Percentiles rank a stretch among this genome's conserved stretches.
Evolutionary conservation across 768 basidiomycete species (phyloP).

Genomic region (Hirschioporus abietinus): DNA sequence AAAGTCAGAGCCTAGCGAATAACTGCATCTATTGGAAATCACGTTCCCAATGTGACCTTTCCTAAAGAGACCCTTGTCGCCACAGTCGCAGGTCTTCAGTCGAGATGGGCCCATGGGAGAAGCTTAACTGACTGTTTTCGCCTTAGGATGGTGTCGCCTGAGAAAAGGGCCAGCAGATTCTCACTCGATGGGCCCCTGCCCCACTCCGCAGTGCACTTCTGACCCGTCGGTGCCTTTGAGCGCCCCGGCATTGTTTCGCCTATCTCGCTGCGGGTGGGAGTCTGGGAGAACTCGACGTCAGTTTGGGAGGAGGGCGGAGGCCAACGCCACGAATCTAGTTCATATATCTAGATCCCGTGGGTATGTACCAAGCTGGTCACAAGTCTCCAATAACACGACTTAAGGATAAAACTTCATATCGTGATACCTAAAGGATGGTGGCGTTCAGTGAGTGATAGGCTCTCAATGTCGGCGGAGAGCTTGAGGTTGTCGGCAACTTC

Average conservation of each 20-base stretch:
- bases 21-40: too few relatives aligned
- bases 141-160: not conserved
- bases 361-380: too few relatives aligned
- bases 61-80: not conserved
- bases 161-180: not conserved
- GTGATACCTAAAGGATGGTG: not conserved
- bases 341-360: not conserved
- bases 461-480: not conserved
- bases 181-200: not conserved
- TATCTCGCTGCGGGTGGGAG: not conserved
- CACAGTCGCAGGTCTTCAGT: not conserved
- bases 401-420: not conserved
- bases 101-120: not conserved
- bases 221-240: not conserved
- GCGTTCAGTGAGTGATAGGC: not conserved
- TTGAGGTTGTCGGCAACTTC: not conserved
- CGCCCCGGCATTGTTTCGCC: not conserved
- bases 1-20: too few relatives aligned
- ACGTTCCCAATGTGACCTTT: too few relatives aligned
- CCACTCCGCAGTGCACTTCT: not conserved
- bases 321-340: not conserved
- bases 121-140: not conserved
- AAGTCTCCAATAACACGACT: not conserved
- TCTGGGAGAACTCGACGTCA: not conserved
- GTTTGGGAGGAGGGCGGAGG: not conserved